A percentile compares a stretch with the other conserved stretches of the same genome.
Conservation (phyloP, 1,139 yeast genomes). For the Nakaseomyces kungkrabaensis region DNA sequence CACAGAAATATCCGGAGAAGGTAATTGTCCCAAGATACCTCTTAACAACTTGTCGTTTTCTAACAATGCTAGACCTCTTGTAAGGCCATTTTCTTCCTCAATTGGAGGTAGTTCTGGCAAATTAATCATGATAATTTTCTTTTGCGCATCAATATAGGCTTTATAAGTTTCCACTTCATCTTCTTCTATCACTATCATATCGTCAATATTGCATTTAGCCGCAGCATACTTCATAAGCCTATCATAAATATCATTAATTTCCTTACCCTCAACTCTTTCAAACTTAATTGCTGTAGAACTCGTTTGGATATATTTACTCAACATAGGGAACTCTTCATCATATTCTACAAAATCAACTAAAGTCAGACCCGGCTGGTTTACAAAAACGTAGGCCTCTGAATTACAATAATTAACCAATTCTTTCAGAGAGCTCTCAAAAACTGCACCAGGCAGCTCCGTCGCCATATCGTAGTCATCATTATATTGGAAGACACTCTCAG, state of each 20-base stretch:
- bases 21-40: constrained; percentile 48
- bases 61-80: background rate
- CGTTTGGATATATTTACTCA: constrained; percentile 45
- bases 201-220: constrained; percentile 10
- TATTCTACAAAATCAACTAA: constrained; percentile 45
- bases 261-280: constrained; percentile 29
- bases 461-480: constrained; percentile 12
- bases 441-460: constrained; percentile 21
- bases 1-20: constrained; percentile 54
- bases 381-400: constrained; percentile 58
- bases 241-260: constrained; percentile 23
- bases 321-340: constrained; percentile 39
- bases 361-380: constrained; percentile 61
- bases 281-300: constrained; percentile 50
- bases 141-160: constrained; percentile 49
- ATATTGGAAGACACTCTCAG: constrained; percentile 19
- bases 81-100: background rate
- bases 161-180: constrained; percentile 16
- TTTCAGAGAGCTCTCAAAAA: constrained; percentile 40
- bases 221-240: constrained; percentile 15
- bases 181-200: constrained; percentile 15
- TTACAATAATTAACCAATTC: constrained; percentile 50
- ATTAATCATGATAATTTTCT: constrained; percentile 48
- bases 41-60: constrained; percentile 43
- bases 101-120: constrained; percentile 34